Conservation (phyloP, 345 rosid species). For the Eucalyptus marginata region DNA sequence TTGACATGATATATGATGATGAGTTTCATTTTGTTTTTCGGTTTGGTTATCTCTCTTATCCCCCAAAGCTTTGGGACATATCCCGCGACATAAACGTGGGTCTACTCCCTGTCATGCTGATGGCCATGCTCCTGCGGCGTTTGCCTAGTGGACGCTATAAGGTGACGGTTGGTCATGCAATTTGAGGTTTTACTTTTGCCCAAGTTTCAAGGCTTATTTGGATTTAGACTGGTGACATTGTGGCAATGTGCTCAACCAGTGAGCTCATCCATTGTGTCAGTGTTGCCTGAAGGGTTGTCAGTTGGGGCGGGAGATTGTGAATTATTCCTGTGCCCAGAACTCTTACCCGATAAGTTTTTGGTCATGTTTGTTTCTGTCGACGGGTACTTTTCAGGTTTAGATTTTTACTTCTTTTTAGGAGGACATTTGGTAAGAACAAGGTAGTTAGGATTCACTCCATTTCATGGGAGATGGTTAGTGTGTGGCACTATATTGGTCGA, state of each 20-base stretch:
- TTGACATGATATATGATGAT: not conserved
- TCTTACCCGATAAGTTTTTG: not conserved
- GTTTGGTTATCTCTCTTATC: not conserved
- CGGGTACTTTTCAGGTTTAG: not conserved
- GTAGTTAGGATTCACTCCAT: not conserved
- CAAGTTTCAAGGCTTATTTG: not conserved
- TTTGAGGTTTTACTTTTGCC: not conserved
- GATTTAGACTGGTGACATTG: not conserved
- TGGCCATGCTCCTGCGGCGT: not conserved
- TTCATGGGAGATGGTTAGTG: not conserved
- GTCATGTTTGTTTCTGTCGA: not conserved
- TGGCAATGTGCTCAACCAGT: not conserved
- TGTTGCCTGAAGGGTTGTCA: not conserved
- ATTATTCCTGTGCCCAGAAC: not conserved
- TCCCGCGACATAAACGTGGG: not conserved
- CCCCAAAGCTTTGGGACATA: not conserved
- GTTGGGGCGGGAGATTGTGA: not conserved
- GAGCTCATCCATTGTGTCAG: not conserved
- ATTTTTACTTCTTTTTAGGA: not conserved
- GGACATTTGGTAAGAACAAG: not conserved
- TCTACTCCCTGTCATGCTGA: not conserved
- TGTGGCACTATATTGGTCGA: not conserved
- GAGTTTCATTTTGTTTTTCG: not conserved
- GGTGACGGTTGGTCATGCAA: not conserved
- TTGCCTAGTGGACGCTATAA: not conserved